A percentile compares a stretch with the other conserved stretches of the same genome.
phyloP scores from a whole-genome alignment of 495 filamentous ascomycete genomes.

The Neurospora sp. region DNA sequence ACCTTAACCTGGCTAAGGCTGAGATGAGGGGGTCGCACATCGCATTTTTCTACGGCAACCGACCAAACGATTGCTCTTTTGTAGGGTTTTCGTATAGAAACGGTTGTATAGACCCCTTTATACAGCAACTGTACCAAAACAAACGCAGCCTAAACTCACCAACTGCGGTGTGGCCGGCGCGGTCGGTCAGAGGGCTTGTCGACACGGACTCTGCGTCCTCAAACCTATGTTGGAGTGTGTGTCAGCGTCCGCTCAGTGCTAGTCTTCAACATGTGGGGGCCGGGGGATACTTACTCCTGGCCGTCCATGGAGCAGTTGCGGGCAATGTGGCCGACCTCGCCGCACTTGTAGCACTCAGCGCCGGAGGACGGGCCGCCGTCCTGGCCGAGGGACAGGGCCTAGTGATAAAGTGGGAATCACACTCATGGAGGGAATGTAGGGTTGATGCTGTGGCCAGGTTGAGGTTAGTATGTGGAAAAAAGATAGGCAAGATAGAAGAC shows the following conservation, averaged over 20 bases:
- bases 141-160: background rate
- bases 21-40: too few relatives aligned
- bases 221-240: background rate
- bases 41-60: too few relatives aligned
- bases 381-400: constrained; percentile 46
- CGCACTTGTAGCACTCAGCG: constrained; percentile 96
- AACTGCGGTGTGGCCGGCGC: background rate
- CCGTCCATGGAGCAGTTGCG: constrained; percentile 59
- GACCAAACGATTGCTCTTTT: too few relatives aligned
- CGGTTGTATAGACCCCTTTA: too few relatives aligned
- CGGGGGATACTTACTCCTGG: background rate
- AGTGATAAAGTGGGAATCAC: background rate
- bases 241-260: background rate
- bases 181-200: background rate
- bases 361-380: constrained; percentile 45
- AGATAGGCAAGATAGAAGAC: background rate
- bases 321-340: constrained; percentile 92
- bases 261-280: background rate
- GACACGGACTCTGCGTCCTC: background rate
- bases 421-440: background rate
- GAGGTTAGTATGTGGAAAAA: background rate
- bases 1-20: too few relatives aligned
- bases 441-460: background rate
- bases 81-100: too few relatives aligned
- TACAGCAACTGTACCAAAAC: too few relatives aligned